Base-by-base conservation (phyloP, 2,329 filamentous ascomycete genomes). In the Alternaria brassicae region DNA sequence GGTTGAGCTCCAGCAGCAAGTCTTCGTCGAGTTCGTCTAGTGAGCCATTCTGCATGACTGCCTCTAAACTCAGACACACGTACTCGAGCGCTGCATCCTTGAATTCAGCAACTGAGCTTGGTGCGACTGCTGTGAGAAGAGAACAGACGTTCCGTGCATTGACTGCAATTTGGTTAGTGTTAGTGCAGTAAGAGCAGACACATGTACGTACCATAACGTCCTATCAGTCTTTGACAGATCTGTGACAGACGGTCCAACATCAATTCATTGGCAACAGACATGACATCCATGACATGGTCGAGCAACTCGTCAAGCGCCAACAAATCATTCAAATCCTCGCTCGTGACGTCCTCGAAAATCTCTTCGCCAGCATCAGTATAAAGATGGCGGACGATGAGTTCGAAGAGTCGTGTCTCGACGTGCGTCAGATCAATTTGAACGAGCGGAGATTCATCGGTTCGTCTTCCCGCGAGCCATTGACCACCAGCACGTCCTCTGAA, bases 221-320 rank as follows among this genome's bases (percentile, higher is more conserved):
- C 93, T 59, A 98, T 86, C 21, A 93, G 80, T 58, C 86, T 88
- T 75, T 99, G 95, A 75, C 95, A 98, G 27, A 96, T 88, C 74
- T 97, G 91, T 5, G 92, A 92, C 5, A 99, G 81, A 6, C 93
- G 86, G 74, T 97, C 93, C 45, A 99, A 85, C 93, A 99, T 97
- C 57, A 99, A 81, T 77, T 99, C 94, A 73, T 99, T 95, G 12
- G 93, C 92, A 52, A 92, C 89, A 56, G 88, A 88, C 85, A 98
- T 89, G 42, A 98, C 91, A 68, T 97, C 93, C 79, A 98, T 85
- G 8, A 97, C 85, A n/a, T 95, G 82, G 68, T 98, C 93, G 4
- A 93, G 87, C 63, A 97, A 93, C 44, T 93, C 90, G 66, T 97
- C 93, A 6, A 96, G 66, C 23, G 77, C 77, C 13, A 78, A 66